These are phyloP conservation scores for Corymbia calophylla DNA, from an alignment of 441 rosid genomes.

Conservation along the genomic window DNA sequence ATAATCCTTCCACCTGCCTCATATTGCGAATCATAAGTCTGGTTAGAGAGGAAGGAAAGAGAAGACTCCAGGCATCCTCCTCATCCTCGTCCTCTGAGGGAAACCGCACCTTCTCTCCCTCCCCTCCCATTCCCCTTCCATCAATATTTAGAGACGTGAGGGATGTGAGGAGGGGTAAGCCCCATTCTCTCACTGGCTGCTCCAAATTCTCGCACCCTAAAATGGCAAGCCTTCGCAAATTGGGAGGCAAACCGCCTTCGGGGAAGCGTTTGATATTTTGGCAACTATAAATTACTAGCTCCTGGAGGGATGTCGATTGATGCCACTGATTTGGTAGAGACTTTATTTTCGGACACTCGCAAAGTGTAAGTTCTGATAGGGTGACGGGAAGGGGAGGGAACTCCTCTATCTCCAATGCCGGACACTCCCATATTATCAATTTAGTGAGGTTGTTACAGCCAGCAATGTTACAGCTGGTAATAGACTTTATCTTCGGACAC, in stretches of 20 bases:
- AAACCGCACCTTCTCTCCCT: neutral
- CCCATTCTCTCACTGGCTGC: neutral
- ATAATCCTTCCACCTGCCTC: neutral
- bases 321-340: neutral
- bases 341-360: fast-evolving
- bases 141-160: fast-evolving
- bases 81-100: fast-evolving
- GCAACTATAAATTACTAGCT: fast-evolving
- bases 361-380: fast-evolving
- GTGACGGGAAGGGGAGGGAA: neutral
- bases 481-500: neutral
- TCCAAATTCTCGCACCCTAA: fast-evolving
- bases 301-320: fast-evolving
- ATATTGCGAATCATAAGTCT: fast-evolving
- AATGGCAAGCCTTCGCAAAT: fast-evolving
- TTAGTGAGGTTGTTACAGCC: fast-evolving
- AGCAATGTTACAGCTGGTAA: too few species aligned
- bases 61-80: neutral
- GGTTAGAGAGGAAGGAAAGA: neutral
- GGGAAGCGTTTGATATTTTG: neutral
- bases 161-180: neutral
- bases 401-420: fast-evolving
- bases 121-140: neutral
- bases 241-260: neutral
- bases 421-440: fast-evolving